These are phyloP conservation scores for Debaryomycetaceae sp. DNA, from an alignment of 1,139 yeast species.

Conservation along the genomic window DNA sequence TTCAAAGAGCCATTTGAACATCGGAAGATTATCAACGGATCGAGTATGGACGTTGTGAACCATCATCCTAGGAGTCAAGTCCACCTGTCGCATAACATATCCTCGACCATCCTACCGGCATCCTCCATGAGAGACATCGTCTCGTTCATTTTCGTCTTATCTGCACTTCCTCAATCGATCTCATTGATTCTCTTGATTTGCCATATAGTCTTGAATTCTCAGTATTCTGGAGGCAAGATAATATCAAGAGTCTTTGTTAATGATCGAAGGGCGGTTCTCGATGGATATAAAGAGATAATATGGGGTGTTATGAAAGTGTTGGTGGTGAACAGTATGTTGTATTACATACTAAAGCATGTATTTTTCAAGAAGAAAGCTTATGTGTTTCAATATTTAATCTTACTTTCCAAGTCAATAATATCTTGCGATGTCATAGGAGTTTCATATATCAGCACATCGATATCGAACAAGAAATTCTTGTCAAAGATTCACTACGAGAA, in stretches of 20 bases:
- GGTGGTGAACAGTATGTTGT: neutral
- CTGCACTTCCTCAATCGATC: constrained; percentile 39
- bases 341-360: constrained; percentile 2
- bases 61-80: constrained; percentile 3
- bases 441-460: constrained; percentile 12
- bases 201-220: constrained; percentile 42
- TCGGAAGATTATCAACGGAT: constrained; percentile 8
- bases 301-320: constrained; percentile 1
- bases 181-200: constrained; percentile 34
- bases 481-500: constrained; percentile 16
- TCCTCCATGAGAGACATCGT: constrained; percentile 42
- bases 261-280: neutral
- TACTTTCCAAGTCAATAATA: constrained; percentile 49
- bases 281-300: constrained; percentile 1
- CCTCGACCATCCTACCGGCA: constrained; percentile 19
- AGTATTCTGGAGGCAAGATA: constrained; percentile 40
- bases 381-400: constrained; percentile 34
- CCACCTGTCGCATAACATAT: neutral
- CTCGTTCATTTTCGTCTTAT: constrained; percentile 38
- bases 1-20: neutral
- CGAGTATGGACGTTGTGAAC: constrained; percentile 5
- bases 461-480: constrained; percentile 12
- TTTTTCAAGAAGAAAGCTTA: constrained; percentile 9
- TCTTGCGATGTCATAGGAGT: constrained; percentile 50
- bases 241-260: constrained; percentile 27